Conservation (phyloP, 2,329 filamentous ascomycete species). For the Alternaria dauci region DNA sequence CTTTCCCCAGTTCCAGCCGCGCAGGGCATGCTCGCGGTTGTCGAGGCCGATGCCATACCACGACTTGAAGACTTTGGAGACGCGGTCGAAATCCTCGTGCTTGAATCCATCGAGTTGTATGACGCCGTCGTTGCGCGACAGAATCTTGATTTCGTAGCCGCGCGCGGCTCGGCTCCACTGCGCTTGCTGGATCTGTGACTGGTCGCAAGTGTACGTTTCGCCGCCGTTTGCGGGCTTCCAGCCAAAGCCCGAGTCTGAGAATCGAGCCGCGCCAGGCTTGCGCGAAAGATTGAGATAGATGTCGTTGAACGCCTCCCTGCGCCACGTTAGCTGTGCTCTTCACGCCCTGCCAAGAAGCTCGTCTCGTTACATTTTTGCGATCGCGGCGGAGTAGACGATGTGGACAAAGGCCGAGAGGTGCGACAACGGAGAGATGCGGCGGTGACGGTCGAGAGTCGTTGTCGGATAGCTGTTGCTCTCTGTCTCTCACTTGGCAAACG, state of each 20-base stretch:
- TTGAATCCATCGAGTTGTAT: slow-evolving; percentile 96
- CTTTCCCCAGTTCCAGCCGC: slow-evolving; percentile 99
- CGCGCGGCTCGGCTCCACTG: slow-evolving; percentile 95
- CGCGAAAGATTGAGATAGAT: slow-evolving; percentile 97
- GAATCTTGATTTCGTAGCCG: slow-evolving; percentile 92
- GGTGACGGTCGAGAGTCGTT: slow-evolving; percentile 4
- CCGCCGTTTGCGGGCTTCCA: slow-evolving; percentile 92
- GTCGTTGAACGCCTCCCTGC: slow-evolving; percentile 91
- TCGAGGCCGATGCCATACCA: slow-evolving; percentile 97
- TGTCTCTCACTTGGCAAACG: slow-evolving; percentile 19
- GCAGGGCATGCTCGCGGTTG: slow-evolving; percentile 89
- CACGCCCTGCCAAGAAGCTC: not conserved
- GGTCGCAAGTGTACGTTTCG: slow-evolving; percentile 93
- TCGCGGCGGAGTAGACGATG: not conserved
- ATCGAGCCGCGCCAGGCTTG: slow-evolving; percentile 89
- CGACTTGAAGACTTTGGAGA: slow-evolving; percentile 93
- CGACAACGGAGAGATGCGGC: not conserved
- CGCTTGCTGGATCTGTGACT: slow-evolving; percentile 81
- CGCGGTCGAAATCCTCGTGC: slow-evolving; percentile 90
- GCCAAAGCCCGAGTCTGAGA: slow-evolving; percentile 91
- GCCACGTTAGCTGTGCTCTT: slow-evolving; percentile 1
- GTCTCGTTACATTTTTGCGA: slow-evolving; percentile 10
- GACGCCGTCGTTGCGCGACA: slow-evolving; percentile 82
- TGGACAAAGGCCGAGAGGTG: not conserved
- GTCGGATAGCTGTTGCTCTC: slow-evolving; percentile 9